Percentiles rank a stretch among this genome's conserved stretches.
These are phyloP conservation scores for Fusarium sp. DNA, from an alignment of 2,329 filamentous ascomycete genomes.

Conservation along the genomic window DNA sequence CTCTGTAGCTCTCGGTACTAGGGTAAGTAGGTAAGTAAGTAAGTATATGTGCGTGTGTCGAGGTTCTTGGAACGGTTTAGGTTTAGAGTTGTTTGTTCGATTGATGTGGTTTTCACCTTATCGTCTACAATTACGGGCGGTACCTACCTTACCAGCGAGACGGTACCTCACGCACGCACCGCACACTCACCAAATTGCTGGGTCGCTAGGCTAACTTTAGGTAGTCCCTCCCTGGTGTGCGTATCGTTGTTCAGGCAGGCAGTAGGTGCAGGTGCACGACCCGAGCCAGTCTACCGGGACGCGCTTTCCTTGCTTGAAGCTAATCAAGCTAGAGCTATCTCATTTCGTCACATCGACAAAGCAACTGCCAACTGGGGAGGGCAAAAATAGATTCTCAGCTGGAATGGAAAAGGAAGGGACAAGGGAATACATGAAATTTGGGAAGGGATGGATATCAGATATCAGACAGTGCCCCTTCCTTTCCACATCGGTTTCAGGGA, in stretches of 20 bases:
- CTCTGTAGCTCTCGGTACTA: not conserved
- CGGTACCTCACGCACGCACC: not conserved
- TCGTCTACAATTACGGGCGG: not conserved
- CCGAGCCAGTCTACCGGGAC: conserved; percentile 24
- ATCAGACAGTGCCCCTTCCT: not conserved
- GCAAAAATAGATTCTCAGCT: conserved; percentile 11
- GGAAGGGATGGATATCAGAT: conserved; percentile 5
- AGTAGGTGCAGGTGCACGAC: not conserved
- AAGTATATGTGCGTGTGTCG: not conserved
- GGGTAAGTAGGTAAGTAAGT: too few species aligned
- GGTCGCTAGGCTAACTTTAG: not conserved
- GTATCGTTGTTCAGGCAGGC: not conserved
- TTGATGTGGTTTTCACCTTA: not conserved
- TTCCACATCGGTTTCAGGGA: conserved; percentile 19
- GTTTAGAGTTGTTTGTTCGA: not conserved
- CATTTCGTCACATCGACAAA: not conserved
- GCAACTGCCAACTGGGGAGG: not conserved
- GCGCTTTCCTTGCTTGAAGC: conserved; percentile 20
- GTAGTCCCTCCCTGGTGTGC: not conserved
- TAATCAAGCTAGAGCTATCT: not conserved
- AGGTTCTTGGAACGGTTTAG: not conserved
- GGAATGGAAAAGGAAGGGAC: conserved; percentile 1
- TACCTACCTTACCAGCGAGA: not conserved
- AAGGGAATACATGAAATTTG: not conserved
- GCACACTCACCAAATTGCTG: not conserved